Conservation (phyloP, 1,284 basidiomycete genomes). For the Melampsora abietis-canadensis region DNA sequence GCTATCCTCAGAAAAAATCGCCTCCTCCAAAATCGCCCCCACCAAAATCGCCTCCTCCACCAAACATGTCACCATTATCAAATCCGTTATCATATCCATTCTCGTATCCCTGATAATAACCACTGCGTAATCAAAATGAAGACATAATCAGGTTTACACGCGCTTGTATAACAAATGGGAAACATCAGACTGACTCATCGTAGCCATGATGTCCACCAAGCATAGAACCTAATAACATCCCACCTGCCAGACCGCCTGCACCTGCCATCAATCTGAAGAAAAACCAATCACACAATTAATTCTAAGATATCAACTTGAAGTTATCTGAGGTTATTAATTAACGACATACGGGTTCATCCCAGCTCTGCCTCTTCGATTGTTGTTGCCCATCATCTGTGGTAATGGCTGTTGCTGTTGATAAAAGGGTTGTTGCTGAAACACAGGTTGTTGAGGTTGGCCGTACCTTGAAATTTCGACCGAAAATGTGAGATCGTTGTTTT, state of each 20-base stretch:
- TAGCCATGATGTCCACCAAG: constrained; percentile 31
- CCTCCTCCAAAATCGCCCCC: neutral
- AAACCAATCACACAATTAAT: too few species aligned
- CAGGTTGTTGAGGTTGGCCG: neutral
- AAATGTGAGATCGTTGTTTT: neutral
- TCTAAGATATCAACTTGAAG: neutral
- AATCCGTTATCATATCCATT: constrained; percentile 35
- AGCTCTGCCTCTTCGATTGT: neutral
- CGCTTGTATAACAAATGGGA: neutral
- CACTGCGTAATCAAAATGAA: constrained; percentile 9
- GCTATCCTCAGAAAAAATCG: neutral
- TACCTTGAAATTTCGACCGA: neutral
- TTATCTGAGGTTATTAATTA: neutral
- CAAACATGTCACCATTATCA: constrained; percentile 16
- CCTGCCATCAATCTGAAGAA: constrained; percentile 25
- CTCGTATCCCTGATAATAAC: constrained; percentile 36
- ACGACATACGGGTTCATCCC: constrained; percentile 14
- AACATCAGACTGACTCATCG: constrained; percentile 1
- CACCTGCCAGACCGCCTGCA: constrained; percentile 22
- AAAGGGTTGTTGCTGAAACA: constrained; percentile 10
- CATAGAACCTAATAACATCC: constrained; percentile 32
- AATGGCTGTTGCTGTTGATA: neutral
- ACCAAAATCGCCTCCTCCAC: neutral
- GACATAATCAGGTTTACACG: neutral
- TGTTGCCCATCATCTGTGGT: neutral